Evolutionary conservation across 2,329 filamentous ascomycete genomes (phyloP).

Genomic region (Incumbomyces lentus): DNA sequence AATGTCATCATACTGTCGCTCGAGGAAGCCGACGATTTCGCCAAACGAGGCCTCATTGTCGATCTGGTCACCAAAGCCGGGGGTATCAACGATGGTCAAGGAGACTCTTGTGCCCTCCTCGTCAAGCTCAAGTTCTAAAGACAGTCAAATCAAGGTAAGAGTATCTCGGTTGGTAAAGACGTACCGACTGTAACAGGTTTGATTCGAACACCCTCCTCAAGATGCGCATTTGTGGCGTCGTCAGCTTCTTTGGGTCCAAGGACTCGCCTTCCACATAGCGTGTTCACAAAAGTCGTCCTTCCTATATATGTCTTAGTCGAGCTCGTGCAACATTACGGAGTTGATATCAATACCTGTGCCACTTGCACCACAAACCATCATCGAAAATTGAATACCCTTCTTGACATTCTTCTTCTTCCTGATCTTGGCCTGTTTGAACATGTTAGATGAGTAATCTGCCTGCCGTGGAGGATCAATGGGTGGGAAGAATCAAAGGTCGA

Average conservation of each 20-base stretch:
- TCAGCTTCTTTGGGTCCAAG: slow-evolving; percentile 86
- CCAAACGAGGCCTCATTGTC: slow-evolving; percentile 99
- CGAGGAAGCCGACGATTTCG: slow-evolving; percentile 95
- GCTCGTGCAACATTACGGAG: slow-evolving; percentile 5
- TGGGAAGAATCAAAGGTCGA: neutral
- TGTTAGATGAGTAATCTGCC: neutral
- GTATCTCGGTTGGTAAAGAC: slow-evolving; percentile 26
- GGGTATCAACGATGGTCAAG: slow-evolving; percentile 95
- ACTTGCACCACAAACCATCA: slow-evolving; percentile 99
- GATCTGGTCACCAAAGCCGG: slow-evolving; percentile 96
- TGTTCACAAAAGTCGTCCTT: slow-evolving; percentile 98
- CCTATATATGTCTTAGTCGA: slow-evolving; percentile 41
- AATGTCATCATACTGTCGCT: slow-evolving; percentile 99
- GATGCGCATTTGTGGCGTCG: slow-evolving; percentile 74
- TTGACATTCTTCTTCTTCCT: slow-evolving; percentile 99
- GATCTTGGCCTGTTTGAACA: slow-evolving; percentile 65
- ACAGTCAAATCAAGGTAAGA: slow-evolving; percentile 22
- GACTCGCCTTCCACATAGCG: slow-evolving; percentile 89
- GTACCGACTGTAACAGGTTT: slow-evolving; percentile 95
- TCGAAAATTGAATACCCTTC: slow-evolving; percentile 99
- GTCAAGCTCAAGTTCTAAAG: slow-evolving; percentile 78
- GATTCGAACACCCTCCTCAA: slow-evolving; percentile 96
- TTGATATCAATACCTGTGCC: slow-evolving; percentile 65
- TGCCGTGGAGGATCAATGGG: neutral
- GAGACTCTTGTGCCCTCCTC: slow-evolving; percentile 98